These are phyloP conservation scores for Scedosporium apiospermum DNA, from an alignment of 2,329 filamentous ascomycete species.

Conservation along the genomic window DNA sequence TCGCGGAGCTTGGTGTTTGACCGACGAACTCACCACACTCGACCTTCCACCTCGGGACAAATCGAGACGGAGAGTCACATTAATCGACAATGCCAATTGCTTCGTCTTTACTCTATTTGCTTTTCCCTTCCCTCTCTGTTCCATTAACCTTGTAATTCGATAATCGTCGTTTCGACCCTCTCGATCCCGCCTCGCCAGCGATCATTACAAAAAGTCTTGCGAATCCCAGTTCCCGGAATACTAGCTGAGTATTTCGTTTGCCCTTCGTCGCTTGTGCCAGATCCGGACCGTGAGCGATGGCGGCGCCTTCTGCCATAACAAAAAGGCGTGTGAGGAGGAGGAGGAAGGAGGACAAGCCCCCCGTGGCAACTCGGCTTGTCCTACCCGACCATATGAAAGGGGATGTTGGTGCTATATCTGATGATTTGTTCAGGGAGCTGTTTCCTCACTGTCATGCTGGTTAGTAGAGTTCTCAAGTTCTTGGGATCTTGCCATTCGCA, in stretches of 20 bases:
- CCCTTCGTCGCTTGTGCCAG: neutral
- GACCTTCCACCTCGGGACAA: neutral
- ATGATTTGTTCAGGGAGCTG: conserved; percentile 75
- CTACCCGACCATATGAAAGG: conserved; percentile 80
- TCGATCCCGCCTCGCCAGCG: neutral
- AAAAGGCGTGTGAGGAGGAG: conserved; percentile 43
- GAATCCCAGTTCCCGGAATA: neutral
- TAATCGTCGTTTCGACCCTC: neutral
- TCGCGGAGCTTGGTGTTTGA: neutral
- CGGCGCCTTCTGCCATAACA: conserved; percentile 18
- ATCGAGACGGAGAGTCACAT: too few relatives aligned
- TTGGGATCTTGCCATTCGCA: neutral
- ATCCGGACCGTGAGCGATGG: conserved; percentile 9
- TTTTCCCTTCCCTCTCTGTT: neutral
- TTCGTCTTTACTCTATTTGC: too few relatives aligned
- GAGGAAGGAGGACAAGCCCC: conserved; percentile 51
- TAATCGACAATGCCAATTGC: too few relatives aligned
- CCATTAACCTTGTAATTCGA: neutral
- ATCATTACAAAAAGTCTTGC: neutral
- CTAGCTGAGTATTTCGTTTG: neutral
- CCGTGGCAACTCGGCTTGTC: conserved; percentile 70
- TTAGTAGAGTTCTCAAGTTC: conserved; percentile 24
- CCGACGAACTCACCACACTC: neutral
- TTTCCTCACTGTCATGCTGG: conserved; percentile 53
- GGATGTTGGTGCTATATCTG: conserved; percentile 76